A percentile compares a stretch with the other conserved stretches of the same genome.
Evolutionary conservation across 345 rosid species (phyloP).

Genomic region (Odontarrhena argentea): DNA sequence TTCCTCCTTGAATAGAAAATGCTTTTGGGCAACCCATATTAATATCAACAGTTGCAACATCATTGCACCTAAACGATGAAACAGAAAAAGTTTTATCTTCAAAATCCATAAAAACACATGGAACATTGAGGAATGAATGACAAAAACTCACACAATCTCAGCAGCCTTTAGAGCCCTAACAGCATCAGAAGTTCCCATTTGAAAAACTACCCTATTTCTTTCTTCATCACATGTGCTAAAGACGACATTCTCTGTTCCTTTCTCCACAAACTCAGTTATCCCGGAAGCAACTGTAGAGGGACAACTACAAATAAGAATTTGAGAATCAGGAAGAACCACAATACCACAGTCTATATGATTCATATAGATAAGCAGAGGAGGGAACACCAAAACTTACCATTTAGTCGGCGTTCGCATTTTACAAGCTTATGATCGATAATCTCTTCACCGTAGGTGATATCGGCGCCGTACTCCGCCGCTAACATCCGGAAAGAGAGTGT

Average conservation of each 20-base stretch:
- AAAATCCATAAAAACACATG: background rate
- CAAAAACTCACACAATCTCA: conserved; percentile 65
- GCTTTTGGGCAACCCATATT: conserved; percentile 98
- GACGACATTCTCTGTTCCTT: conserved; percentile 74
- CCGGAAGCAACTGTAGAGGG: conserved; percentile 55
- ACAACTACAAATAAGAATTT: conserved; percentile 33
- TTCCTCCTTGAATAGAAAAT: conserved; percentile 92
- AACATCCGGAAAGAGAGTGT: conserved; percentile 75
- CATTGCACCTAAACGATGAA: conserved; percentile 61
- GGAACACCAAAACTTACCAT: too few relatives aligned
- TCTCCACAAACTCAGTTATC: conserved; percentile 83
- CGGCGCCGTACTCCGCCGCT: conserved; percentile 88
- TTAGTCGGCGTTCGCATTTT: conserved; percentile 69
- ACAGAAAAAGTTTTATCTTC: background rate
- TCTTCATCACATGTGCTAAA: conserved; percentile 81
- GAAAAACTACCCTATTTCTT: conserved; percentile 67
- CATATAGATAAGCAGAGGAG: background rate
- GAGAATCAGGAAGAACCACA: conserved; percentile 35
- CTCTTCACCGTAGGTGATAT: conserved; percentile 91
- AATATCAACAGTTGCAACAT: conserved; percentile 82
- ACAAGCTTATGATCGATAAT: conserved; percentile 78
- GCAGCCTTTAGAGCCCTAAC: conserved; percentile 84
- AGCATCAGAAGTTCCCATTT: conserved; percentile 96
- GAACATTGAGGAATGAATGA: background rate
- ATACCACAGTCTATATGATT: conserved; percentile 1